Base-by-base conservation (phyloP, 78 protist species). In the Dictyostelium brefeldianum region DNA sequence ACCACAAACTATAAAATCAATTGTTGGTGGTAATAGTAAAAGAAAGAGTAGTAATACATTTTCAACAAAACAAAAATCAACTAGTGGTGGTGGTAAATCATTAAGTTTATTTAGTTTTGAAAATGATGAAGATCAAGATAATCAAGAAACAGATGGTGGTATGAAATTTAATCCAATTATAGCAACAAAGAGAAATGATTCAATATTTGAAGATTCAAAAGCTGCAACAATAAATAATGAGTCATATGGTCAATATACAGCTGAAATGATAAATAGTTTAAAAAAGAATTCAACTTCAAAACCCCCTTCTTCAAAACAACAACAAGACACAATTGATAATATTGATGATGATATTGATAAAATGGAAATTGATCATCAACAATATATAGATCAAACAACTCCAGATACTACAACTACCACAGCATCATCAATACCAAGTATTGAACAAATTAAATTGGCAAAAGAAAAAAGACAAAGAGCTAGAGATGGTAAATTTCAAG, bases 381-480 rank as follows among this genome's bases (percentile, higher is more conserved):
- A 78, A n/a, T 53, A 50, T 36, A 51, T 50, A 10, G 90, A 82
- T 12, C 57, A 70, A 6, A 36, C 43, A 36, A 9, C 46, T 69
- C 15, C 10, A 1, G 62, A 46, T 9, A 29, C 22, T 25, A 15
- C 27, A 9, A 20, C 27, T 20, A n/a, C 27, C 12, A 11, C 22
- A 31, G 5, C 48, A 41, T 14, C 43, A 41, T 12, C 25, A 18
- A 20, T 77, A 59, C 92, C 92, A 29, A 77, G 57, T 10, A 17
- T 18, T 0, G 83, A 87, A 77, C 92, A 87, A 48, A 87, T 87
- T 46, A 87, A 87, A 50, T 14, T 54, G 15, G 83, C 83, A 27
- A 59, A 62, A 20, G 92, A 87, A 36, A 87, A 64, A 77, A 87
- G 92, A 77, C 78, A 64, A 43, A 74, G 92, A 77, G 27, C 53